Percentiles rank a stretch among this genome's conserved stretches.
These are phyloP conservation scores for Coleophoma crateriformis DNA, from an alignment of 2,329 filamentous ascomycete species.

Conservation along the genomic window DNA sequence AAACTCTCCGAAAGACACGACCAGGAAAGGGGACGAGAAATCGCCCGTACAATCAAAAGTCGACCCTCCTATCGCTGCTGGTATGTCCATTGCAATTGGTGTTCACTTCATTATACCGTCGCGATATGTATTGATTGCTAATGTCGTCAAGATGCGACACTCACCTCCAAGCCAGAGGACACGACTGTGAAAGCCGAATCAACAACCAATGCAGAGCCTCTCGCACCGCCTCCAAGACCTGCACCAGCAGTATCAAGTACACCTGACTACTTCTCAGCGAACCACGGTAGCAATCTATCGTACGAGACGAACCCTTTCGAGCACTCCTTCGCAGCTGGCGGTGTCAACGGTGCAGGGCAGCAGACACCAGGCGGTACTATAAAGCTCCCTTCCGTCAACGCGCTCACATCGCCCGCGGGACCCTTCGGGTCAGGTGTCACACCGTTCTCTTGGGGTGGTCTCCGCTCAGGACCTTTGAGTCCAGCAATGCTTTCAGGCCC, in stretches of 20 bases:
- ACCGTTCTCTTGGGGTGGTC: slow-evolving; percentile 74
- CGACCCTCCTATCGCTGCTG: slow-evolving; percentile 9
- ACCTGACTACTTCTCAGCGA: slow-evolving; percentile 64
- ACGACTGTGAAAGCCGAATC: slow-evolving; percentile 39
- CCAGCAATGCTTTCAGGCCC: slow-evolving; percentile 95
- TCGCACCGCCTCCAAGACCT: slow-evolving; percentile 67
- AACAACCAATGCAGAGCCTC: slow-evolving; percentile 50
- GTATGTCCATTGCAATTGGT: slow-evolving; percentile 11
- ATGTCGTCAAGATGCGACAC: slow-evolving; percentile 27
- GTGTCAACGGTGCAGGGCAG: slow-evolving; percentile 29
- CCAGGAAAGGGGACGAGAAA: slow-evolving; percentile 16
- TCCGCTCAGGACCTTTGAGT: slow-evolving; percentile 88
- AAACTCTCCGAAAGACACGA: slow-evolving; percentile 14
- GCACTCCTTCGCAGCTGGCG: slow-evolving; percentile 73
- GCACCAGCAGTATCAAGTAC: slow-evolving; percentile 48
- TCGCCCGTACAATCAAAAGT: slow-evolving; percentile 18
- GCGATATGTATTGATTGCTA: background rate
- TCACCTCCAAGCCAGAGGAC: slow-evolving; percentile 36
- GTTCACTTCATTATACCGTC: background rate
- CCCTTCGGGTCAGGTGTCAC: slow-evolving; percentile 69
- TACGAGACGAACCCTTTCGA: slow-evolving; percentile 96
- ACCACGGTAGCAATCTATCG: slow-evolving; percentile 47
- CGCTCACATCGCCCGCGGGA: slow-evolving; percentile 84
- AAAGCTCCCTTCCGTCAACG: slow-evolving; percentile 82
- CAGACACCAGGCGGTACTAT: slow-evolving; percentile 74